phyloP scores from a whole-genome alignment of 805 yeast genomes.

The Blastobotrys peoriensis region DNA sequence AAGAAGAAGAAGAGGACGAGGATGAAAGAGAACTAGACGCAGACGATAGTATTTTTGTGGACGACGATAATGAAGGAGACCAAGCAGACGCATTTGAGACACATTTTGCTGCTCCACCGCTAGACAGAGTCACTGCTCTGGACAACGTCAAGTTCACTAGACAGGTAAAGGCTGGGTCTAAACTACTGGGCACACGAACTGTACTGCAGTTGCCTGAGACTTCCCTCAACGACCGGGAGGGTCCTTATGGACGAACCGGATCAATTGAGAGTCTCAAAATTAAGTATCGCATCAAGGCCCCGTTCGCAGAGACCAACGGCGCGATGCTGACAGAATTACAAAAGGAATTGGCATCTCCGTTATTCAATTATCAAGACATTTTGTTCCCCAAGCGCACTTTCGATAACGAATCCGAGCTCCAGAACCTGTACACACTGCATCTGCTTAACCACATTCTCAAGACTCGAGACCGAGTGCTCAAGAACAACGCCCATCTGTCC shows the following conservation, averaged over 20 bases:
- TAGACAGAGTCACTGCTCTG: neutral
- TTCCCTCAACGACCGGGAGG: neutral
- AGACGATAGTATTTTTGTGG: slow-evolving; percentile 34
- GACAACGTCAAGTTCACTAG: neutral
- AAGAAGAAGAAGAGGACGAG: slow-evolving; percentile 17
- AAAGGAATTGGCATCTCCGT: slow-evolving; percentile 48
- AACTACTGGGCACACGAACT: slow-evolving; percentile 21
- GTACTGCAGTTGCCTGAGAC: slow-evolving; percentile 12
- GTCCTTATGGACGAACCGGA: neutral
- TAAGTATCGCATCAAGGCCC: slow-evolving; percentile 18
- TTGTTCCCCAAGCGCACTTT: slow-evolving; percentile 49
- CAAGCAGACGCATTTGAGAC: slow-evolving; percentile 64
- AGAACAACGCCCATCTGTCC: slow-evolving; percentile 58
- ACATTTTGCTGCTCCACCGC: slow-evolving; percentile 55
- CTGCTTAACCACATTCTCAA: slow-evolving; percentile 76
- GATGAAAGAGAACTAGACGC: slow-evolving; percentile 21
- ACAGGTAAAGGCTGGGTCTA: slow-evolving; percentile 5
- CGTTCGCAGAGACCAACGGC: slow-evolving; percentile 16
- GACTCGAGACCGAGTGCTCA: slow-evolving; percentile 78
- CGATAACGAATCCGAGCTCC: slow-evolving; percentile 47
- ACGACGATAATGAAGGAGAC: slow-evolving; percentile 36
- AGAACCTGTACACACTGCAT: slow-evolving; percentile 63
- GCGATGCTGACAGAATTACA: slow-evolving; percentile 42
- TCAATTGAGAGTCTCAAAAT: slow-evolving; percentile 12
- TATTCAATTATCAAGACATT: slow-evolving; percentile 70